Evolutionary conservation across 768 basidiomycete genomes (phyloP).

Genomic region (Tubosaeta sp.): DNA sequence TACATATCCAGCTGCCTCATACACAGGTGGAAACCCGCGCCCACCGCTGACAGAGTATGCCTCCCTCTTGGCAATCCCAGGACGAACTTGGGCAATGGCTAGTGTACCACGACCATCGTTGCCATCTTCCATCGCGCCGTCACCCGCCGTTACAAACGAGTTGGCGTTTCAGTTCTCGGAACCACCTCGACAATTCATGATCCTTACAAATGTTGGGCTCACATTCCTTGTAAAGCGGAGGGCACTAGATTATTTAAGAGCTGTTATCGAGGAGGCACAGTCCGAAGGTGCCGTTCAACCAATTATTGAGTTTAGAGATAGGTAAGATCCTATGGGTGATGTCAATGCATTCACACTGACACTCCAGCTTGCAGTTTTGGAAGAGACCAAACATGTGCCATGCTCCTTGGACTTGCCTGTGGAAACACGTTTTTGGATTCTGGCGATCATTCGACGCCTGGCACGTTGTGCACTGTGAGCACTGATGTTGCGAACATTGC

Average conservation of each 20-base stretch:
- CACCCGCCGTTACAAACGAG: slow-evolving; percentile 67
- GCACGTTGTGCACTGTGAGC: slow-evolving; percentile 47
- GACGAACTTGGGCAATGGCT: slow-evolving; percentile 82
- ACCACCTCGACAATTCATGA: slow-evolving; percentile 72
- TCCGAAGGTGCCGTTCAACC: slow-evolving; percentile 71
- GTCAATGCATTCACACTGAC: slow-evolving; percentile 1
- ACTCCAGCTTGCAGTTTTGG: slow-evolving; percentile 59
- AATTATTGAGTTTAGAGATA: slow-evolving; percentile 80
- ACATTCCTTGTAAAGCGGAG: slow-evolving; percentile 77
- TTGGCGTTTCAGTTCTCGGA: slow-evolving; percentile 79
- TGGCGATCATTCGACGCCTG: slow-evolving; percentile 41
- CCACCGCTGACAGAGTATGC: slow-evolving; percentile 76
- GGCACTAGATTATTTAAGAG: slow-evolving; percentile 79
- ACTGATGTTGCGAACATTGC: slow-evolving; percentile 66
- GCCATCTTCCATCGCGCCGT: slow-evolving; percentile 37
- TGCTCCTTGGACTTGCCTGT: slow-evolving; percentile 82
- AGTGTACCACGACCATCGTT: slow-evolving; percentile 39
- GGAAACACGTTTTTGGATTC: slow-evolving; percentile 77
- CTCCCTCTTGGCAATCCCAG: slow-evolving; percentile 71
- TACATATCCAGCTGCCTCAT: slow-evolving; percentile 39
- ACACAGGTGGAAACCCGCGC: slow-evolving; percentile 41
- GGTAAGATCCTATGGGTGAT: slow-evolving; percentile 38
- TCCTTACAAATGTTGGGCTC: slow-evolving; percentile 83
- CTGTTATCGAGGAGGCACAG: slow-evolving; percentile 78
- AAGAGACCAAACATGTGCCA: slow-evolving; percentile 86